Percentiles rank a stretch among this genome's conserved stretches.
Evolutionary conservation across 768 basidiomycete species (phyloP).

Genomic region (Lactarius pseudohatsudake): DNA sequence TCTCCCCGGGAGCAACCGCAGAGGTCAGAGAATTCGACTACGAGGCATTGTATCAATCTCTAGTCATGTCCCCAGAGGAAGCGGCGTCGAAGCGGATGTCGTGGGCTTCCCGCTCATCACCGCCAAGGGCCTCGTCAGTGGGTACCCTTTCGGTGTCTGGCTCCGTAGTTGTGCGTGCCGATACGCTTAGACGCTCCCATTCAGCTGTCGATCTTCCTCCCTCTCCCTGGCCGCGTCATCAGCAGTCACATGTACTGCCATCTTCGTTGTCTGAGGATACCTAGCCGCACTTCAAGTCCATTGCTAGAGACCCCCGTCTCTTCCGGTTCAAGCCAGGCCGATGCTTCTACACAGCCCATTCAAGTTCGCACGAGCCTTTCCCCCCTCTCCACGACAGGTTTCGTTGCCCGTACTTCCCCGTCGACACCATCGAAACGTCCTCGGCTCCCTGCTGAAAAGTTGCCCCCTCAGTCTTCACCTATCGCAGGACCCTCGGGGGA

Average conservation of each 20-base stretch:
- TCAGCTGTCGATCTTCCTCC: constrained; percentile 17
- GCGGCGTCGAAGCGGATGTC: constrained; percentile 25
- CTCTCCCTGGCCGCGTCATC: constrained; percentile 7
- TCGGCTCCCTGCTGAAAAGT: neutral
- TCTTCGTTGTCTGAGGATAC: constrained; percentile 9
- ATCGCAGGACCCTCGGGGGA: constrained; percentile 2
- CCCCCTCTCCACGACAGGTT: neutral
- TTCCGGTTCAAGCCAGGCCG: constrained; percentile 13
- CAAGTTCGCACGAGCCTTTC: constrained; percentile 18
- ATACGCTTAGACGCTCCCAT: constrained; percentile 16
- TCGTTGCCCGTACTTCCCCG: neutral
- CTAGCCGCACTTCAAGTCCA: constrained; percentile 24
- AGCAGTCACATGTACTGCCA: neutral
- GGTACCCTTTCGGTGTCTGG: neutral
- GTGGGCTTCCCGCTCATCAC: constrained; percentile 13
- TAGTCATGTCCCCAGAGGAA: constrained; percentile 23
- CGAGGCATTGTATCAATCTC: constrained; percentile 23
- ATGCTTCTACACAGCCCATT: neutral
- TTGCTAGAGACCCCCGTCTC: constrained; percentile 15
- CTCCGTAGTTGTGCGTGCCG: constrained; percentile 5
- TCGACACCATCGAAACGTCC: neutral
- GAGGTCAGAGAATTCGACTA: constrained; percentile 16
- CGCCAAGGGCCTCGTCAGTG: constrained; percentile 5
- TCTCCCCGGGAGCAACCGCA: neutral
- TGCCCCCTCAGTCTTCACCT: neutral